A percentile compares a stretch with the other conserved stretches of the same genome.
Evolutionary conservation across 2,329 filamentous ascomycete species (phyloP).

Genomic region (Monilinia fructigena): DNA sequence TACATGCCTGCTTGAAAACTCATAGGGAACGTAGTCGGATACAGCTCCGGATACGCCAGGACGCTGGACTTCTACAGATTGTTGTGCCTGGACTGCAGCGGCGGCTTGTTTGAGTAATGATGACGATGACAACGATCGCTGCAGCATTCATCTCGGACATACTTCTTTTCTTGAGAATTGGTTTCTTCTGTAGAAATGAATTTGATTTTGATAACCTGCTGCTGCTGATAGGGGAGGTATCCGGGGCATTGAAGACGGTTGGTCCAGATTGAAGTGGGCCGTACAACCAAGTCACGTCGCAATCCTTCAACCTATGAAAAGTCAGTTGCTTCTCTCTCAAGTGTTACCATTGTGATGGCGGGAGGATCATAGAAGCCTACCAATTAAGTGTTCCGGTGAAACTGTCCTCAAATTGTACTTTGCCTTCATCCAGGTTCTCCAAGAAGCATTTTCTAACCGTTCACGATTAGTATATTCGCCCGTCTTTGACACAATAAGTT

Average conservation of each 20-base stretch:
- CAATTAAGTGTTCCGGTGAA: constrained; percentile 91
- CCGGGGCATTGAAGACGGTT: constrained; percentile 47
- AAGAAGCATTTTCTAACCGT: constrained; percentile 89
- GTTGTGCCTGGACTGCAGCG: constrained; percentile 28
- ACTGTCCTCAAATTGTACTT: constrained; percentile 84
- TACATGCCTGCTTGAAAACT: constrained; percentile 49
- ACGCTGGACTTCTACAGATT: constrained; percentile 15
- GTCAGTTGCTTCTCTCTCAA: constrained; percentile 46
- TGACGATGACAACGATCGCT: constrained; percentile 79
- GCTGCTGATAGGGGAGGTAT: constrained; percentile 47
- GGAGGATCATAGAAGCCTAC: constrained; percentile 24
- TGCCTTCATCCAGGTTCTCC: constrained; percentile 92
- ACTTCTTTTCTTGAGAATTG: constrained; percentile 89
- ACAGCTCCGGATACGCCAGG: constrained; percentile 36
- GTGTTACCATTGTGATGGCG: not conserved
- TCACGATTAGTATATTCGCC: constrained; percentile 64
- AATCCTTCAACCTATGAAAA: constrained; percentile 33
- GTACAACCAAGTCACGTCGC: constrained; percentile 55
- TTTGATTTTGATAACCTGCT: constrained; percentile 57
- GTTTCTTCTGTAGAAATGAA: constrained; percentile 59
- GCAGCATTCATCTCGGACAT: constrained; percentile 94
- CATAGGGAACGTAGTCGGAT: constrained; percentile 68
- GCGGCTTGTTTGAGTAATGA: constrained; percentile 72
- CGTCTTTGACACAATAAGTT: constrained; percentile 75
- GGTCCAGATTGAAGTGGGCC: constrained; percentile 78